Percentiles rank a stretch among this genome's conserved stretches.
Evolutionary conservation across 2,329 filamentous ascomycete genomes (phyloP).

Genomic region (Fusarium napiforme): DNA sequence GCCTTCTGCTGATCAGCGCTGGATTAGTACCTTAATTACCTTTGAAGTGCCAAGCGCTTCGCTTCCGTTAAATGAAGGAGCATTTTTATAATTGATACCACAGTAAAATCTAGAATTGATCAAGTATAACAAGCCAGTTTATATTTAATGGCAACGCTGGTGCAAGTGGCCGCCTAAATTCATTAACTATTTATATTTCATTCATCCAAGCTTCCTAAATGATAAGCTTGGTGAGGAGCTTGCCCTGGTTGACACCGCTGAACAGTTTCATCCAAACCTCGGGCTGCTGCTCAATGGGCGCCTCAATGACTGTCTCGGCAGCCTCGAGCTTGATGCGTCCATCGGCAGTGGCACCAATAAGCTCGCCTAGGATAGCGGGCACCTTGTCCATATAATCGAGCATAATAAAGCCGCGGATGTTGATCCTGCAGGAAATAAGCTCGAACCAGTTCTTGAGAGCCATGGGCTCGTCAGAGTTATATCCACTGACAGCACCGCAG

Average conservation of each 20-base stretch:
- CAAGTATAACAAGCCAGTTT: neutral
- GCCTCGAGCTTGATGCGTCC: constrained; percentile 42
- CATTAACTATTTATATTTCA: neutral
- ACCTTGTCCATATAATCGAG: constrained; percentile 46
- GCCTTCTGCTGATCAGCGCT: neutral
- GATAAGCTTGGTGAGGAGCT: constrained; percentile 45
- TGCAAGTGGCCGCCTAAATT: neutral
- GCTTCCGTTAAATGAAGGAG: neutral
- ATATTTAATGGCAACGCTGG: neutral
- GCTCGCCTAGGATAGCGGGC: constrained; percentile 40
- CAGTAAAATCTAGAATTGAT: neutral
- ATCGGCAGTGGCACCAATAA: constrained; percentile 44
- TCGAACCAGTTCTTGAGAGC: constrained; percentile 46
- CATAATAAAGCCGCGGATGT: constrained; percentile 45
- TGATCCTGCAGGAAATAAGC: constrained; percentile 43
- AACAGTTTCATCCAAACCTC: constrained; percentile 45
- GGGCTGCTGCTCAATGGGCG: constrained; percentile 43
- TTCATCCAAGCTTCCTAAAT: constrained; percentile 5
- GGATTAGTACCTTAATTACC: neutral
- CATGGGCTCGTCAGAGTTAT: constrained; percentile 46
- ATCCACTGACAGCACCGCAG: constrained; percentile 43
- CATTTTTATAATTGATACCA: neutral
- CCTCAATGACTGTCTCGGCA: constrained; percentile 43
- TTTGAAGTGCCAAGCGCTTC: no score
- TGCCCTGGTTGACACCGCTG: constrained; percentile 44